Evolutionary conservation across 345 rosid species (phyloP).

Genomic region (Syzygium aqueum): DNA sequence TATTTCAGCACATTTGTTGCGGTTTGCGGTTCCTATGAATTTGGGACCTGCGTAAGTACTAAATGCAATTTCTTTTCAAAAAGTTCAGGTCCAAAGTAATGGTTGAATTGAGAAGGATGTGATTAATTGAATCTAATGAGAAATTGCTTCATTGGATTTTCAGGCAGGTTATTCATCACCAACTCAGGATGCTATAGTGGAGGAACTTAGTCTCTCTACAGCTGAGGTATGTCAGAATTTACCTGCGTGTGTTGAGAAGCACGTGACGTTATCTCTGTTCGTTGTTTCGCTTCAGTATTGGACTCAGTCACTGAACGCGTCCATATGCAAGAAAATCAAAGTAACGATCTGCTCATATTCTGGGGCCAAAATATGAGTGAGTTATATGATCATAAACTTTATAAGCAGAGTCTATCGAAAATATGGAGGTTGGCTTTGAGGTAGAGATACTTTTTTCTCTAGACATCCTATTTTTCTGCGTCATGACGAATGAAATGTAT

Average conservation of each 20-base stretch:
- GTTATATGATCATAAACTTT: neutral
- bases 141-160: neutral
- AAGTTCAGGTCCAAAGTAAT: neutral
- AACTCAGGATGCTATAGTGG: constrained; percentile 68
- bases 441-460: neutral
- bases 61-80: neutral
- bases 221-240: constrained; percentile 41
- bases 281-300: neutral
- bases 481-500: neutral
- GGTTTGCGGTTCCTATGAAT: constrained; percentile 74
- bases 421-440: neutral
- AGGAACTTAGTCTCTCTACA: constrained; percentile 53
- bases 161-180: constrained; percentile 95
- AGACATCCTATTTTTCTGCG: neutral
- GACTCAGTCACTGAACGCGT: neutral
- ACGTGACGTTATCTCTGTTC: rapidly evolving
- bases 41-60: constrained; percentile 41
- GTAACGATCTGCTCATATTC: neutral
- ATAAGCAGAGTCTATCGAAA: neutral
- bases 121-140: neutral
- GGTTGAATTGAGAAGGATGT: neutral
- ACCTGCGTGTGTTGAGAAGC: neutral
- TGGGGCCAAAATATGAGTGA: neutral
- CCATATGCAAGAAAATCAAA: neutral
- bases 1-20: constrained; percentile 75